Evolutionary conservation across 768 basidiomycete species (phyloP).

Genomic region (Polyporus arcularius): DNA sequence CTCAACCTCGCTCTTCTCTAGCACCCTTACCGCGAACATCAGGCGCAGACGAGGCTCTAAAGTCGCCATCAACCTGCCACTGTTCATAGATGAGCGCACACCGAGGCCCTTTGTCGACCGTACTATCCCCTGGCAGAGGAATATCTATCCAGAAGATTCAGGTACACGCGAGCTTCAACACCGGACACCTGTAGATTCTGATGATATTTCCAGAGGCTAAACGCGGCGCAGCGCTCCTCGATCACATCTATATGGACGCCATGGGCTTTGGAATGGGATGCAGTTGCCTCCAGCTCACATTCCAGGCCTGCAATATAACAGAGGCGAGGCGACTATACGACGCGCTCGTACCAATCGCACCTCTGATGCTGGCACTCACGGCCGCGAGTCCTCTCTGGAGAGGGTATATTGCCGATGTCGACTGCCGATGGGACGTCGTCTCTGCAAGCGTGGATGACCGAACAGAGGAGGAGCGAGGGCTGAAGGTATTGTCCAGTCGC

Average conservation of each 20-base stretch:
- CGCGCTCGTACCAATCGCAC: conserved; percentile 91
- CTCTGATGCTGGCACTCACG: conserved; percentile 92
- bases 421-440: conserved; percentile 98
- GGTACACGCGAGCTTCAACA: conserved; percentile 45
- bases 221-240: conserved; percentile 80
- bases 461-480: conserved; percentile 90
- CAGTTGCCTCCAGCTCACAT: conserved; percentile 95
- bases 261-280: conserved; percentile 99
- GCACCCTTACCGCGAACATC: conserved; percentile 97
- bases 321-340: conserved; percentile 96
- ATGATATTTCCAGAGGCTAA: conserved; percentile 65
- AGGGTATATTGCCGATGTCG: conserved; percentile 93
- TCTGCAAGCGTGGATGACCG: conserved; percentile 98
- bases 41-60: conserved; percentile 87
- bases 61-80: conserved; percentile 92
- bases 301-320: conserved; percentile 92
- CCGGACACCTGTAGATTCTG: neutral
- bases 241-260: conserved; percentile 97
- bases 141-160: conserved; percentile 80
- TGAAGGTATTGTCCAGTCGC: conserved; percentile 53
- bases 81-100: conserved; percentile 87
- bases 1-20: conserved; percentile 36
- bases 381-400: conserved; percentile 95
- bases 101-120: conserved; percentile 90
- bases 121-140: conserved; percentile 85